These are phyloP conservation scores for Botrytis medusae DNA, from an alignment of 2,329 filamentous ascomycete species.

Conservation along the genomic window DNA sequence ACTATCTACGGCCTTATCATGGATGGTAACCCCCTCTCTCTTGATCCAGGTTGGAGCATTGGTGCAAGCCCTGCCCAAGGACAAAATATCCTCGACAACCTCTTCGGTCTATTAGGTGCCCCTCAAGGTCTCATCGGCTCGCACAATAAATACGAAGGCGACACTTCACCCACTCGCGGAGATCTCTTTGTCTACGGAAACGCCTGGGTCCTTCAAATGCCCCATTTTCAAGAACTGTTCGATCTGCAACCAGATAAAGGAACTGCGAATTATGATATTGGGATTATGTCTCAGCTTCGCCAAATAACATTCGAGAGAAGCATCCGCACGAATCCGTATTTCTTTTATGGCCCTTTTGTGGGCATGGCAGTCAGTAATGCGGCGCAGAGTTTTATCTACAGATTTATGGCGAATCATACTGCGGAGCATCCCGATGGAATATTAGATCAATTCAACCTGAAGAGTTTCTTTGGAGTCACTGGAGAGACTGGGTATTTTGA, in stretches of 20 bases:
- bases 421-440: conserved; percentile 35
- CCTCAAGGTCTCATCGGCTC: conserved; percentile 49
- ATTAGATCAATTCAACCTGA: conserved; percentile 38
- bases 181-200: conserved; percentile 42
- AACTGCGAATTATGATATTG: conserved; percentile 42
- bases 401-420: conserved; percentile 18
- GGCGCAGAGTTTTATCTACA: conserved; percentile 4
- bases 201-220: background rate
- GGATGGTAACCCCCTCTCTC: conserved; percentile 9
- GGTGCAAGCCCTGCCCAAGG: background rate
- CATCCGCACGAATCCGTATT: conserved; percentile 46
- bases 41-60: conserved; percentile 11
- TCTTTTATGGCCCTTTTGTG: conserved; percentile 46
- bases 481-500: conserved; percentile 18
- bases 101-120: conserved; percentile 34
- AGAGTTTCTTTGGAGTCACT: conserved; percentile 24
- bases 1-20: background rate
- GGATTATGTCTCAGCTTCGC: conserved; percentile 46
- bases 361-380: conserved; percentile 10
- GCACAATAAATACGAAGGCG: conserved; percentile 54
- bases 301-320: conserved; percentile 43
- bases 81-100: conserved; percentile 32
- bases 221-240: conserved; percentile 51
- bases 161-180: conserved; percentile 51
- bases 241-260: conserved; percentile 42